A percentile compares a stretch with the other conserved stretches of the same genome.
These are phyloP conservation scores for Ogataea dorogensis DNA, from an alignment of 805 yeast species.

Conservation along the genomic window DNA sequence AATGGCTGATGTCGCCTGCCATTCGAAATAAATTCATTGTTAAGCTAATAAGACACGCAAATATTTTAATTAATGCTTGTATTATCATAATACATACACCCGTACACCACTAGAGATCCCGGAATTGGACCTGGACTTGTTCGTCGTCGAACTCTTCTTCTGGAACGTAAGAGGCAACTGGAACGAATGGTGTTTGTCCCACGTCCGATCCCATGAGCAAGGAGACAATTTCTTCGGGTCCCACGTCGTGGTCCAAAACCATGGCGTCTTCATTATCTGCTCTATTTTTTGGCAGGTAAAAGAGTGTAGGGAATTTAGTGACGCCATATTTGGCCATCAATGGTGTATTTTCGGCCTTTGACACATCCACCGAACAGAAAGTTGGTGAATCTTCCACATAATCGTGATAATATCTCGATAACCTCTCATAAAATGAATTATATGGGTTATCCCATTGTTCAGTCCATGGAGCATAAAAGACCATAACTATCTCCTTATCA, in stretches of 20 bases:
- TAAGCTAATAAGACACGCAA: constrained; percentile 8
- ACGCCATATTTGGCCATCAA: constrained; percentile 30
- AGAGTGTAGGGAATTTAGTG: constrained; percentile 33
- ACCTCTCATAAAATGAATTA: constrained; percentile 32
- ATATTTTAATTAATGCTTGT: too few relatives aligned
- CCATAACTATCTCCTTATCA: constrained; percentile 28
- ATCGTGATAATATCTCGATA: constrained; percentile 29
- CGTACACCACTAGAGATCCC: constrained; percentile 18
- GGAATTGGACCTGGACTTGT: constrained; percentile 19
- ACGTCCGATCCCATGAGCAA: constrained; percentile 34
- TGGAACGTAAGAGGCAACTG: too few relatives aligned
- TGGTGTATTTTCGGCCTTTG: constrained; percentile 27
- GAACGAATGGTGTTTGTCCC: constrained; percentile 25
- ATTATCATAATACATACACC: background rate
- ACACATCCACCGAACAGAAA: constrained; percentile 37
- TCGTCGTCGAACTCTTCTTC: constrained; percentile 24
- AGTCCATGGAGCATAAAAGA: constrained; percentile 39
- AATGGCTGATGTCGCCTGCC: constrained; percentile 72
- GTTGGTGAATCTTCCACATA: constrained; percentile 21
- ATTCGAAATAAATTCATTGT: constrained; percentile 45
- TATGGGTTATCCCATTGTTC: constrained; percentile 34
- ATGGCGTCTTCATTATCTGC: constrained; percentile 14
- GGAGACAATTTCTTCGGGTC: constrained; percentile 27
- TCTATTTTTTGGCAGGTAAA: constrained; percentile 24
- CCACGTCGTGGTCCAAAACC: constrained; percentile 23